phyloP scores from a whole-genome alignment of 331 rosid genomes.

The Quercus lobata region DNA sequence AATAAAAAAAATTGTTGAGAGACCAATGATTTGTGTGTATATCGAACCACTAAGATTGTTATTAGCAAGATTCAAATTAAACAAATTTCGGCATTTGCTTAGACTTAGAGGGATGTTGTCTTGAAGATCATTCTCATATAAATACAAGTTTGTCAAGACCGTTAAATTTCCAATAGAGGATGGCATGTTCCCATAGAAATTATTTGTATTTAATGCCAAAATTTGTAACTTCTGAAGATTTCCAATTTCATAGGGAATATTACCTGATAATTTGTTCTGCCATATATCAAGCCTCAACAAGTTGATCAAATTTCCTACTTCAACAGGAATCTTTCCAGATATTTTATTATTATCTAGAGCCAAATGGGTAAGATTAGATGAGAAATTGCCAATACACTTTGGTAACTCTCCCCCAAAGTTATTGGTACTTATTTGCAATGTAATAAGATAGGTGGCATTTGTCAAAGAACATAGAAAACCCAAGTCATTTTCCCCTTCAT shows the following conservation, averaged over 20 bases:
- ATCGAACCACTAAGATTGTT: too few relatives aligned
- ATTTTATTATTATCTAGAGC: neutral
- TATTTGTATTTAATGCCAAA: too few relatives aligned
- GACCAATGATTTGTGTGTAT: neutral
- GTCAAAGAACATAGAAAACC: neutral
- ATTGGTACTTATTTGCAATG: too few relatives aligned
- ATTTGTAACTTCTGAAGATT: too few relatives aligned
- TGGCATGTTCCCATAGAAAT: neutral
- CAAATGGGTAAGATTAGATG: neutral
- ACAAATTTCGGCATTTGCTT: constrained; percentile 1
- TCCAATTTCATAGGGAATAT: neutral
- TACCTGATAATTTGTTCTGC: too few relatives aligned
- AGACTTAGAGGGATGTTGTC: neutral
- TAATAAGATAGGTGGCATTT: too few relatives aligned
- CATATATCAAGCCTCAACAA: too few relatives aligned
- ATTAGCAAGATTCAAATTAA: neutral
- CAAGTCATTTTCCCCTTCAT: neutral
- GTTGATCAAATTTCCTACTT: too few relatives aligned
- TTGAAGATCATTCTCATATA: neutral
- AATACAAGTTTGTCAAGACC: neutral
- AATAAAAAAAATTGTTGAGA: neutral
- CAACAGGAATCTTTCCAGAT: too few relatives aligned
- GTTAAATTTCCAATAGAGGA: neutral
- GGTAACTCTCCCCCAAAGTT: too few relatives aligned
- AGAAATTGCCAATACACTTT: constrained; percentile 3